Evolutionary conservation across 108 stramenopile species (phyloP).

Genomic region (Pelagomonas calceolata): DNA sequence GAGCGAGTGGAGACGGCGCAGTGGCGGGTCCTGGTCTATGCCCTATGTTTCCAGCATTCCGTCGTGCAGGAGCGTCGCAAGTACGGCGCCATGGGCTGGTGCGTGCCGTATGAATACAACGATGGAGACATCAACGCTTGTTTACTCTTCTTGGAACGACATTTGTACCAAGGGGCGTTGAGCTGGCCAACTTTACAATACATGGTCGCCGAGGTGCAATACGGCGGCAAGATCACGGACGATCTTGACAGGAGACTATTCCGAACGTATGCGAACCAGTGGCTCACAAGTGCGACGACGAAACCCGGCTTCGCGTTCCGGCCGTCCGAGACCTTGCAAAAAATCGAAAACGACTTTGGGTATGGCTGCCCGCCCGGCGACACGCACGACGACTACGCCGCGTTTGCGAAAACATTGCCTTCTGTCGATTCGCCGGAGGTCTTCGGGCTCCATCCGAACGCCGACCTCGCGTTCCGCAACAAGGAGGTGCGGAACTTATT

Average conservation of each 20-base stretch:
- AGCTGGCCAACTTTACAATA: constrained; percentile 32
- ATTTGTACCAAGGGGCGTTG: constrained; percentile 22
- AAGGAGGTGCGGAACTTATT: constrained; percentile 23
- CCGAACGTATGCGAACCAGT: constrained; percentile 21
- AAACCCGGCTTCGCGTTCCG: constrained; percentile 20
- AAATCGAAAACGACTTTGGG: constrained; percentile 21
- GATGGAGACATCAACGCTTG: constrained; percentile 34
- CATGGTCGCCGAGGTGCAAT: constrained; percentile 40
- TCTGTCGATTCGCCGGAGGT: constrained; percentile 37
- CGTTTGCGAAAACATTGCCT: constrained; percentile 10
- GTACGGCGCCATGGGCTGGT: constrained; percentile 42
- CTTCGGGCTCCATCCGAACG: constrained; percentile 44
- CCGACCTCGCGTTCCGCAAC: constrained; percentile 27
- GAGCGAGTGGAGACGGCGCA: constrained; percentile 33
- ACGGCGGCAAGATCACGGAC: constrained; percentile 42
- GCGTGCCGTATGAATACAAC: constrained; percentile 44
- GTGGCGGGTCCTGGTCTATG: constrained; percentile 33
- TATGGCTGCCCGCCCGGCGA: constrained; percentile 1
- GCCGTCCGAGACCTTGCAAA: constrained; percentile 14
- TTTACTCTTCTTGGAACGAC: constrained; percentile 36
- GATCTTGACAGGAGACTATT: constrained; percentile 34
- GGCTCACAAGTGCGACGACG: constrained; percentile 19
- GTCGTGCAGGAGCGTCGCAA: constrained; percentile 44
- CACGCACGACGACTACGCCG: neutral
- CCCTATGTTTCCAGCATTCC: constrained; percentile 30